A percentile compares a stretch with the other conserved stretches of the same genome.
Conservation (phyloP, 2,329 filamentous ascomycete genomes). For the Xylaria sp. region DNA sequence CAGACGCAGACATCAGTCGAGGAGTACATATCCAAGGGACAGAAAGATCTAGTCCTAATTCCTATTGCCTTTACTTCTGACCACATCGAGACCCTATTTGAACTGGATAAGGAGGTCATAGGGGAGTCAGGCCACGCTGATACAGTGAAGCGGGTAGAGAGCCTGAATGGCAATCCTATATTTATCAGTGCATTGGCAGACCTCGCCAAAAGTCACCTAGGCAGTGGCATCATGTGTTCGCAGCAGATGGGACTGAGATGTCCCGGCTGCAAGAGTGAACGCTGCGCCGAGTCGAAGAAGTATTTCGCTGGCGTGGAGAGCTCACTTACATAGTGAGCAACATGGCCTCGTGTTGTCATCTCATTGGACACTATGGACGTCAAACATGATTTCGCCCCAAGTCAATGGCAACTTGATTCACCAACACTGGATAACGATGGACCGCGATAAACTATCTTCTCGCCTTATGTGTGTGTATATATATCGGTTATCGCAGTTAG, state of each 20-base stretch:
- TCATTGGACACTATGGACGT: conserved; percentile 1
- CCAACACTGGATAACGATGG: neutral
- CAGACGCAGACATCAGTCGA: conserved; percentile 91
- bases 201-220: conserved; percentile 83
- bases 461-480: conserved; percentile 3
- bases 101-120: conserved; percentile 95
- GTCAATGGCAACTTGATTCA: conserved; percentile 1
- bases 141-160: conserved; percentile 89
- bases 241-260: conserved; percentile 90
- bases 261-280: conserved; percentile 91
- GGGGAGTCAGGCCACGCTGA: conserved; percentile 82
- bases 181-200: conserved; percentile 93
- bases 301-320: conserved; percentile 64
- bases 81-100: conserved; percentile 96
- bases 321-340: conserved; percentile 35
- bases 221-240: conserved; percentile 75
- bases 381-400: neutral
- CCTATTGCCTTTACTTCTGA: conserved; percentile 99
- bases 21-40: conserved; percentile 88
- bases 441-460: neutral
- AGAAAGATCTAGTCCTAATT: conserved; percentile 90
- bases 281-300: conserved; percentile 81
- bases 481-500: neutral
- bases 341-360: conserved; percentile 3
- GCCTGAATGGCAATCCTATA: conserved; percentile 87